Evolutionary conservation across 2,329 filamentous ascomycete species (phyloP), one percentile per base, ranked within the genome.

Genomic region (Scleromitrula shiraiana): DNA sequence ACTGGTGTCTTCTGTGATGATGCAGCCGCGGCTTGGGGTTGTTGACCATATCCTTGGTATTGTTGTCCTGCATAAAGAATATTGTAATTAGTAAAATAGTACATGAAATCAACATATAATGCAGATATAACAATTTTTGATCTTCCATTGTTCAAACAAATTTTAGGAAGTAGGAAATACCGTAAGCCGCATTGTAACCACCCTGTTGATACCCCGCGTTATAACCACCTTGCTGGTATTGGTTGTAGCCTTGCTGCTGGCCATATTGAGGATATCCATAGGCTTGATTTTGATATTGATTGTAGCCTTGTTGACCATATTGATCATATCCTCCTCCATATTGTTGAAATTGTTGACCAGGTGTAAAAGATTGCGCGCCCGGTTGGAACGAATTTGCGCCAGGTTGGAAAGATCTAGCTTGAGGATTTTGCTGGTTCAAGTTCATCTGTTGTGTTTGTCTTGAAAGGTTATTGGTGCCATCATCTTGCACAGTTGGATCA

Each of bases 401-500:
- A 10, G 83, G 82, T 9, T 74, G 75, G 73, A 89, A 89, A 68
- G 75, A 56, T 54, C 61, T 55, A 66, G 65, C 54, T 63, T 66
- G 57, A 55, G 62, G 46, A 58, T 52, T 54, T 54, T 69, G 67
- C 45, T 73, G 72, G 66, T 84, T 85, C 62, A 90, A 66, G 67
- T 88, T 88, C 67, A 89, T 76, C 66, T 85, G 82, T 66, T 84
- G 80, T 60, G 85, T 71, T 73, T 90, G 86, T 61, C 82, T 81
- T 53, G 86, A 79, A 67, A 95, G 80, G 60, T 87, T 68, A 5
- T 47, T 47, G 56, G n/a, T n/a, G n/a, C n/a, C n/a, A n/a, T 78
- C 84, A 61, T 90, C 84, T 73, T 88, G 83, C 54, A 80, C 82
- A 47, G 83, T 75, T 62, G 83, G 82, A 63, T 90, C 87, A 63